Percentiles rank a stretch among this genome's conserved stretches.
phyloP scores from a whole-genome alignment of 441 rosid species.

The Arabidopsis lyrata region DNA sequence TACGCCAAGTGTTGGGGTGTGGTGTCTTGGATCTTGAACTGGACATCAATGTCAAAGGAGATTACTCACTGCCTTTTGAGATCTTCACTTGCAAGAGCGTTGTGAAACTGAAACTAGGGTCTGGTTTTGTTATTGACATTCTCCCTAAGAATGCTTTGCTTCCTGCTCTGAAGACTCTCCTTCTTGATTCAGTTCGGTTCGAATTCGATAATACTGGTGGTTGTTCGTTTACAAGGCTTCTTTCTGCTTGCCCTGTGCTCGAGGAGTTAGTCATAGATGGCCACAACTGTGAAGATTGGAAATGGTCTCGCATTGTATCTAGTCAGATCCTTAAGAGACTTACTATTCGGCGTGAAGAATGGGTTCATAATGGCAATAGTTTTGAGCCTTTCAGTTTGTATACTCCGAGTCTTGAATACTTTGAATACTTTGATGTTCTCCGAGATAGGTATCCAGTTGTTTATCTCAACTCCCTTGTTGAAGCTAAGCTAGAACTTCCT shows the following conservation, averaged over 20 bases:
- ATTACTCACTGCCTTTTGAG: background rate
- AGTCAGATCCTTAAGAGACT: background rate
- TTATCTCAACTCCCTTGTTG: constrained; percentile 5
- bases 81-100: constrained; percentile 14
- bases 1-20: background rate
- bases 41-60: too few species aligned
- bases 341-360: background rate
- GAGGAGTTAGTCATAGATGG: background rate
- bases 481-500: background rate
- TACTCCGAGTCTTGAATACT: constrained; percentile 12
- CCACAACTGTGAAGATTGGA: background rate
- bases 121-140: background rate
- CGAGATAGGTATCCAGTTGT: background rate
- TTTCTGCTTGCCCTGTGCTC: background rate
- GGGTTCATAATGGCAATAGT: background rate
- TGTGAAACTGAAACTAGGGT: background rate
- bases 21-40: constrained; percentile 12
- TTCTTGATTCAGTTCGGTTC: background rate
- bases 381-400: background rate
- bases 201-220: too few species aligned
- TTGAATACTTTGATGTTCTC: background rate
- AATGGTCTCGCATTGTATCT: background rate
- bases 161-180: background rate
- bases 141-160: background rate
- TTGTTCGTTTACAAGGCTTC: background rate